A percentile compares a stretch with the other conserved stretches of the same genome.
Evolutionary conservation across 345 rosid genomes (phyloP).

Genomic region (Gossypium turneri): DNA sequence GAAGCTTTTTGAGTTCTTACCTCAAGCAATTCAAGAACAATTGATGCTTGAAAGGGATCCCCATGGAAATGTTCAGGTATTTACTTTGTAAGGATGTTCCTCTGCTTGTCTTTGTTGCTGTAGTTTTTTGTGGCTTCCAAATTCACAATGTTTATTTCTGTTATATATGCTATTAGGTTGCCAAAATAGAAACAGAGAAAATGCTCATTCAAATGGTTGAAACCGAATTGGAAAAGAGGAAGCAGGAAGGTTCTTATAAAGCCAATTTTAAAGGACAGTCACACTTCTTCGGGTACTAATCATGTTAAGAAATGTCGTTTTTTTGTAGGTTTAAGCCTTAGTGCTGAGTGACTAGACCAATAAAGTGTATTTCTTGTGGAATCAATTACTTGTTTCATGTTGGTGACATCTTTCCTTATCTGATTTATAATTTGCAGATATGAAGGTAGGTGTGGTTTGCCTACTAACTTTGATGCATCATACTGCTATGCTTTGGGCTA

Average conservation of each 20-base stretch:
- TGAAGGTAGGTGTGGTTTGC: conserved; percentile 96
- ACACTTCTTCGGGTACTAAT: conserved; percentile 86
- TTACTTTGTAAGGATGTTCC: not conserved
- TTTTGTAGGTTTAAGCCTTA: not conserved
- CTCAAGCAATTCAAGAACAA: conserved; percentile 85
- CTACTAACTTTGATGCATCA: conserved; percentile 86
- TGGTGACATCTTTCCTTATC: not conserved
- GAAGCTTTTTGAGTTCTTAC: conserved; percentile 81
- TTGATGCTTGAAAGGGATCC: conserved; percentile 98
- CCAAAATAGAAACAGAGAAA: conserved; percentile 97
- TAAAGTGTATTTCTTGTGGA: not conserved
- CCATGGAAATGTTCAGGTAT: conserved; percentile 98
- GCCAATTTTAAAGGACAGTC: conserved; percentile 77
- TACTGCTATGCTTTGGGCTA: conserved; percentile 95
- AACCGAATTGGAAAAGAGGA: conserved; percentile 84
- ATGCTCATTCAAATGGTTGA: conserved; percentile 99
- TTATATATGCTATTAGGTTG: conserved; percentile 47
- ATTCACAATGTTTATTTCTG: not conserved
- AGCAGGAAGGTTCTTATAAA: conserved; percentile 60
- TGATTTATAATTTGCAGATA: conserved; percentile 46
- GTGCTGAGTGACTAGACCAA: not conserved
- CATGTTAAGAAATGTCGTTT: not conserved
- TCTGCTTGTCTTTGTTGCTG: conserved; percentile 9
- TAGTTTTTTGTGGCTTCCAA: not conserved
- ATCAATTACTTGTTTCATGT: not conserved